Percentiles rank a stretch among this genome's conserved stretches.
Conservation (phyloP, 176 grass and related monocot species). For the Lolium rigidum region DNA sequence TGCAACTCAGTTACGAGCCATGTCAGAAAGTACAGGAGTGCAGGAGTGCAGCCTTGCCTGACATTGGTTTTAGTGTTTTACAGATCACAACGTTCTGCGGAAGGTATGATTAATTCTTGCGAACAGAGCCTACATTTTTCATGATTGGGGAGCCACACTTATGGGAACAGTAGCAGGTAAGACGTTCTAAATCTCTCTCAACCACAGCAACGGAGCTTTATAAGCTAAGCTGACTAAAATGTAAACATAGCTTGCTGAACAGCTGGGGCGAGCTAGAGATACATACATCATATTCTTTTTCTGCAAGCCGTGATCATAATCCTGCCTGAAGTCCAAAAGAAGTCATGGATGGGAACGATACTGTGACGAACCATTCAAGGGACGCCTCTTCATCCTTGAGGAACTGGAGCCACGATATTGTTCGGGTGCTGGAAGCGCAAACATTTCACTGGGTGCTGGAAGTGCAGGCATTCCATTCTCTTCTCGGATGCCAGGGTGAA, state of each 20-base stretch:
- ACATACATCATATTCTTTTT: neutral
- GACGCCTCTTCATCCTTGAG: neutral
- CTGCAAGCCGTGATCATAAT: neutral
- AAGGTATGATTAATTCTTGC: neutral
- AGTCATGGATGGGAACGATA: slow-evolving; percentile 12
- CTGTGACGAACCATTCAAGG: slow-evolving; percentile 4
- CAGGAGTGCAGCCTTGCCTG: neutral
- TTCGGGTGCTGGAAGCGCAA: slow-evolving; percentile 45
- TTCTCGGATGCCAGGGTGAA: neutral
- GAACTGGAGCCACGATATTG: slow-evolving; percentile 36
- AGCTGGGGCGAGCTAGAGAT: neutral
- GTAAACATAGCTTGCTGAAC: neutral
- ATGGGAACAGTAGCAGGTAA: neutral
- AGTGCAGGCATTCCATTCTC: slow-evolving; percentile 35
- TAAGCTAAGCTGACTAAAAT: slow-evolving; percentile 14
- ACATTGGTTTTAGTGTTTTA: neutral
- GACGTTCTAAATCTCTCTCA: slow-evolving; percentile 5
- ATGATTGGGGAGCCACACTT: neutral
- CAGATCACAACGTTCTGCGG: no score
- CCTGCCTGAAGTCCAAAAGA: neutral
- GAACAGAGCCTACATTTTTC: neutral
- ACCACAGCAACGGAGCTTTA: no score
- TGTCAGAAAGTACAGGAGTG: slow-evolving; percentile 5
- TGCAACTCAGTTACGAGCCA: neutral
- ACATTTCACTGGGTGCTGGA: slow-evolving; percentile 43